Evolutionary conservation across 2,329 filamentous ascomycete species (phyloP).

Genomic region (Seiridium cupressi): DNA sequence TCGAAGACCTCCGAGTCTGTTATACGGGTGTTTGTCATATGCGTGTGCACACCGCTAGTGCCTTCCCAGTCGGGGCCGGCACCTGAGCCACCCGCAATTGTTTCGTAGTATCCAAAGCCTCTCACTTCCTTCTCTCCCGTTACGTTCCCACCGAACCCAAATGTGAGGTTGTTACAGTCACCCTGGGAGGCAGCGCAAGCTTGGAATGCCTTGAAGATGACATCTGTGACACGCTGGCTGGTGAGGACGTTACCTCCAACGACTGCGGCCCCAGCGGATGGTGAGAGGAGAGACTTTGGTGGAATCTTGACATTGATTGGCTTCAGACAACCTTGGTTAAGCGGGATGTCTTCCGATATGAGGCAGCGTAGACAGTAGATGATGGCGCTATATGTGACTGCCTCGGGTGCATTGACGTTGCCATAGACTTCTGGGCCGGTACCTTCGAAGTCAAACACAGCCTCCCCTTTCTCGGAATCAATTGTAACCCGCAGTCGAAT

Average conservation of each 20-base stretch:
- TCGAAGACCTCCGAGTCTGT: constrained; percentile 75
- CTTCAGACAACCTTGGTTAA: constrained; percentile 75
- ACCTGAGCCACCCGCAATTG: constrained; percentile 71
- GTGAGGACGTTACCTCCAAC: constrained; percentile 78
- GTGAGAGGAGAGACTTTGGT: constrained; percentile 66
- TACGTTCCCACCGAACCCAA: constrained; percentile 68
- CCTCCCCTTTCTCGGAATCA: constrained; percentile 68
- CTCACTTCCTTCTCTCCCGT: constrained; percentile 52
- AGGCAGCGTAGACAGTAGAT: constrained; percentile 77
- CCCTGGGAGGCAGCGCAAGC: constrained; percentile 74
- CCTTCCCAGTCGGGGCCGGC: constrained; percentile 69
- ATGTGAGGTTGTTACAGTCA: constrained; percentile 76
- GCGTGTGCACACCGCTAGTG: constrained; percentile 67
- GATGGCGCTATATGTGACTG: constrained; percentile 74
- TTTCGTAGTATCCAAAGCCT: constrained; percentile 80
- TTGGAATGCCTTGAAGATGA: constrained; percentile 72
- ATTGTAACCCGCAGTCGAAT: constrained; percentile 71
- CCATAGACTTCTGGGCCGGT: constrained; percentile 73
- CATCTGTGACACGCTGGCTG: constrained; percentile 72
- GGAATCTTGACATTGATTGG: constrained; percentile 70
- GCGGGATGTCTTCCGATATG: constrained; percentile 72
- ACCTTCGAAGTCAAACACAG: constrained; percentile 71
- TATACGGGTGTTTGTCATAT: constrained; percentile 79
- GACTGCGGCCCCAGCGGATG: constrained; percentile 70
- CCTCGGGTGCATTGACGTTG: constrained; percentile 74